phyloP scores from a whole-genome alignment of 257 asterid species.

The Gentiana macrophylla region DNA sequence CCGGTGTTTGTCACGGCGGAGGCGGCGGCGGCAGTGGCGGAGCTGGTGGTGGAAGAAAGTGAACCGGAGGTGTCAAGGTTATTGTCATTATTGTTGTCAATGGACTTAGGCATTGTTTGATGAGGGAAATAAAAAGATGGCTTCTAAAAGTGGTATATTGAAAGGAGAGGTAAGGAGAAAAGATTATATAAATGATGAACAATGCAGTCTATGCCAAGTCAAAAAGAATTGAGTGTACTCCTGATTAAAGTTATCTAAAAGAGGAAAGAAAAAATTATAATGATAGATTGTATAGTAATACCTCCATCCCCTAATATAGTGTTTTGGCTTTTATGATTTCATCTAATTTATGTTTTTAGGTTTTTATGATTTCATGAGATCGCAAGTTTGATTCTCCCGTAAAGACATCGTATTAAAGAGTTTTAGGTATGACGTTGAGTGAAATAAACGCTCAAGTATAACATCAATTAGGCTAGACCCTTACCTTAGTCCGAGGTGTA shows the following conservation, averaged over 20 bases:
- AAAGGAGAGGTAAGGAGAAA: background rate
- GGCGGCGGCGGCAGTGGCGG: conserved; percentile 8
- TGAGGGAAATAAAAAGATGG: background rate
- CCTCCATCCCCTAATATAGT: no score
- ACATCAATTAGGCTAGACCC: no score
- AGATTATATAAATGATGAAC: background rate
- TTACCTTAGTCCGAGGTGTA: no score
- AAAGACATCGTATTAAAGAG: no score
- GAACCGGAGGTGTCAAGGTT: conserved; percentile 3
- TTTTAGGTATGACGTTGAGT: no score
- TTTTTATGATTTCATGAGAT: no score
- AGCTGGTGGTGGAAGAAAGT: conserved; percentile 7
- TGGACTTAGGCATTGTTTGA: conserved; percentile 19
- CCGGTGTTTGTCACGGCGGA: conserved; percentile 6
- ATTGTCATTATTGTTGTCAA: conserved; percentile 3
- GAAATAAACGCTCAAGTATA: no score
- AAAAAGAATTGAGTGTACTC: background rate
- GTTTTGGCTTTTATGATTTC: no score
- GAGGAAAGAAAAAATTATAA: background rate
- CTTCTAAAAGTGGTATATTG: background rate
- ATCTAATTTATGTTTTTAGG: no score
- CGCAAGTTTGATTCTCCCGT: no score
- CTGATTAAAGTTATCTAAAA: background rate
- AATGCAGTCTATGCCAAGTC: background rate
- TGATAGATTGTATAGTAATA: background rate